Evolutionary conservation across 441 rosid species (phyloP).

Genomic region (Adansonia rubrostipa): DNA sequence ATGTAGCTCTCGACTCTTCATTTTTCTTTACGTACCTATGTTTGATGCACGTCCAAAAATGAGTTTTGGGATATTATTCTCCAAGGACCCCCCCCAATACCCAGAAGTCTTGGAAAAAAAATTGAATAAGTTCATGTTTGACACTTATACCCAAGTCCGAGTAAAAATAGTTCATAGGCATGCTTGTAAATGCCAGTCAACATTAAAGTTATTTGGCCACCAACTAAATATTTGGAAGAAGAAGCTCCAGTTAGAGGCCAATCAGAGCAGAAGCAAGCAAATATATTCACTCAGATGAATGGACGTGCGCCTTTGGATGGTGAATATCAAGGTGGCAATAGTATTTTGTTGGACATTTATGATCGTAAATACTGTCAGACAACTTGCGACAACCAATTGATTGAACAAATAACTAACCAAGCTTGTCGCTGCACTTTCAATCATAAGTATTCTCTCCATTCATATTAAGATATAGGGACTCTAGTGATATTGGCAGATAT

Average conservation of each 20-base stretch:
- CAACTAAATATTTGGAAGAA: not conserved
- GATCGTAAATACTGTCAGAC: not conserved
- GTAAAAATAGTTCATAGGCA: constrained; percentile 19
- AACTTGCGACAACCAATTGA: not conserved
- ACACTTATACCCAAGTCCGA: no score
- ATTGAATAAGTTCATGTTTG: no score
- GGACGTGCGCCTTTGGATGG: not conserved
- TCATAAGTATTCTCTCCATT: not conserved
- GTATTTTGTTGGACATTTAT: not conserved
- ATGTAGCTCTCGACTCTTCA: no score
- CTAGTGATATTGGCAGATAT: not conserved
- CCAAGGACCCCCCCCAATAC: no score
- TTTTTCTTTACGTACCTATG: no score
- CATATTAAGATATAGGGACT: not conserved
- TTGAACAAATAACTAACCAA: not conserved
- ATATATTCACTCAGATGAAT: not conserved
- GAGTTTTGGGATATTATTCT: no score
- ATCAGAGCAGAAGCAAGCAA: not conserved
- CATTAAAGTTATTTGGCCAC: not conserved
- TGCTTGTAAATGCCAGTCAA: not conserved
- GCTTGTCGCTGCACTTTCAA: not conserved
- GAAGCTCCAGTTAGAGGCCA: not conserved
- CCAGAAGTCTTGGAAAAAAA: no score
- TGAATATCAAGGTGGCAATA: not conserved
- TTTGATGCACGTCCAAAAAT: no score